phyloP scores from a whole-genome alignment of 495 filamentous ascomycete genomes.

The Tuber magnatum region DNA sequence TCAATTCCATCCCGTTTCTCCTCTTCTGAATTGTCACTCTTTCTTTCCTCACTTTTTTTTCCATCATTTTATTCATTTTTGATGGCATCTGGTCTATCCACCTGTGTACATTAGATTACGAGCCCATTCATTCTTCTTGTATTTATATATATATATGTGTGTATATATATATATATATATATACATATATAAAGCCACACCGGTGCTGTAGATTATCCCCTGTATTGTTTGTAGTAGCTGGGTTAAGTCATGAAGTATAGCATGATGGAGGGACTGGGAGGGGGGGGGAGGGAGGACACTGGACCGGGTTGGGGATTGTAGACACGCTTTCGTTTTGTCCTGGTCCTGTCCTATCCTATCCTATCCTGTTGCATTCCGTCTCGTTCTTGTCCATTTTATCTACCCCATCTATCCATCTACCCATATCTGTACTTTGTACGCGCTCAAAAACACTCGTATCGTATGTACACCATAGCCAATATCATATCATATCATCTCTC shows the following conservation, averaged over 20 bases:
- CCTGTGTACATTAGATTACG: slow-evolving; percentile 2
- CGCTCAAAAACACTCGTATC: not conserved
- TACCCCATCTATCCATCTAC: no score
- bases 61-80: not conserved
- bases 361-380: not conserved
- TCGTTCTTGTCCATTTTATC: not conserved
- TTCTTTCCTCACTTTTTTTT: not conserved
- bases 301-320: not conserved
- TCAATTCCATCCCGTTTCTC: not conserved
- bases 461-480: not conserved
- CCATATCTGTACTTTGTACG: no score
- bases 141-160: slow-evolving; percentile 1
- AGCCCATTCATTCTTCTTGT: not conserved
- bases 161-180: not conserved
- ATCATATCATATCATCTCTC: not conserved
- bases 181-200: not conserved
- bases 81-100: not conserved
- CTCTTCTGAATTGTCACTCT: not conserved
- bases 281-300: no score
- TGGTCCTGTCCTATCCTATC: no score
- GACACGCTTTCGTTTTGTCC: no score
- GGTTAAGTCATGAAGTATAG: not conserved
- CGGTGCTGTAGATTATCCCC: not conserved
- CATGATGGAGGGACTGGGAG: not conserved
- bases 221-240: not conserved